Evolutionary conservation across 2,329 filamentous ascomycete genomes (phyloP).

Genomic region (Claviceps spartinae): DNA sequence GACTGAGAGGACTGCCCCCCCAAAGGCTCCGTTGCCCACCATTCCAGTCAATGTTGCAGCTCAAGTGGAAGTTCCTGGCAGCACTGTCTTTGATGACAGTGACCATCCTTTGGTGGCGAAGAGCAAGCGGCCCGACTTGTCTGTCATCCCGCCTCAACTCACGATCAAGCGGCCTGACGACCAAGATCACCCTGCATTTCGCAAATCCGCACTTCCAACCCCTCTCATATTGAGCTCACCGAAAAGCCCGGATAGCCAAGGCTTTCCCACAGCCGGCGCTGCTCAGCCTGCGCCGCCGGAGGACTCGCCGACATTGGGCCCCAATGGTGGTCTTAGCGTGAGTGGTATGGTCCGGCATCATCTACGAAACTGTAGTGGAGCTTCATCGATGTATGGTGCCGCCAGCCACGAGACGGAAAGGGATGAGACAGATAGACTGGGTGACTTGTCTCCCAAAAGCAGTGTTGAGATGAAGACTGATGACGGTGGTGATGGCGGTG

Average conservation of each 20-base stretch:
- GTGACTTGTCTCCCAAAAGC: not conserved
- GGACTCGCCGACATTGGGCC: conserved; percentile 73
- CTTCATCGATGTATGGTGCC: conserved; percentile 62
- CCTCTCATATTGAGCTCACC: conserved; percentile 24
- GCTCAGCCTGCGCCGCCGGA: conserved; percentile 15
- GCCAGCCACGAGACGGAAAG: conserved; percentile 20
- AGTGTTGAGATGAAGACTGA: not conserved
- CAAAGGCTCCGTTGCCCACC: conserved; percentile 12
- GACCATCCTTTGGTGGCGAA: conserved; percentile 19
- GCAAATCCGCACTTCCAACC: conserved; percentile 29
- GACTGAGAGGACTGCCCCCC: conserved; percentile 19
- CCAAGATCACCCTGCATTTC: conserved; percentile 40
- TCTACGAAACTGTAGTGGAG: conserved; percentile 65
- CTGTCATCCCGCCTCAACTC: conserved; percentile 20
- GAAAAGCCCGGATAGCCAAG: conserved; percentile 15
- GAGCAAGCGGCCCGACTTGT: conserved; percentile 5
- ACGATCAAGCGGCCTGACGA: conserved; percentile 36
- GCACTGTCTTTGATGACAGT: conserved; percentile 33
- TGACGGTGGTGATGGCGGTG: conserved; percentile 39
- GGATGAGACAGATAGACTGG: not conserved
- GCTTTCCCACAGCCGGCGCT: conserved; percentile 9
- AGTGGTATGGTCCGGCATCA: conserved; percentile 77
- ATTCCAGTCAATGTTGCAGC: conserved; percentile 17
- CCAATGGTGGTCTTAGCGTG: conserved; percentile 58
- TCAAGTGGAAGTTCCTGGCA: conserved; percentile 19